Evolutionary conservation across 179 eudicot genomes (phyloP).

Genomic region (Monotropa hypopitys): DNA sequence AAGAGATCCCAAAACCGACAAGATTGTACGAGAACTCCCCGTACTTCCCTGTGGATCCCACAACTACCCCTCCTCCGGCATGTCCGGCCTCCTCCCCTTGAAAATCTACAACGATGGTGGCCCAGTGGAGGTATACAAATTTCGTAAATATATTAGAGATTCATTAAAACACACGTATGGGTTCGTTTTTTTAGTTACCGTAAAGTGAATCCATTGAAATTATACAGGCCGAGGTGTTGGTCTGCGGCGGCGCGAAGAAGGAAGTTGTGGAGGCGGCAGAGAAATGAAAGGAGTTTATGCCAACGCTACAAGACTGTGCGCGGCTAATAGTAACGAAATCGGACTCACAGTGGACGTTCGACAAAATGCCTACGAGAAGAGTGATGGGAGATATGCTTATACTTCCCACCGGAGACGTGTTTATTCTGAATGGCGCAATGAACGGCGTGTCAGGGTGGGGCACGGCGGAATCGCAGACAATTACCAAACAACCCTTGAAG

Average conservation of each 20-base stretch:
- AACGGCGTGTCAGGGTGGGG: conserved; percentile 65
- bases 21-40: conserved; percentile 36
- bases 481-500: no score
- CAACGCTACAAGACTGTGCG: conserved; percentile 52
- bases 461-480: conserved; percentile 20
- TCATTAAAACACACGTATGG: no score
- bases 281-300: conserved; percentile 13
- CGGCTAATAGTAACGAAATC: conserved; percentile 27
- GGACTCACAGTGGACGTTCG: conserved; percentile 43
- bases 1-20: conserved; percentile 32
- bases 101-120: neutral
- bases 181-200: no score
- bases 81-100: conserved; percentile 55
- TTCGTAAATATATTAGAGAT: no score
- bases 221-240: conserved; percentile 29
- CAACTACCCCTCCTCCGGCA: conserved; percentile 75
- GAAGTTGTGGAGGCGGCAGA: conserved; percentile 22
- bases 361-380: conserved; percentile 54
- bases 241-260: conserved; percentile 54
- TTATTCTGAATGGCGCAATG: conserved; percentile 58
- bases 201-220: no score
- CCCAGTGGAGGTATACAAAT: neutral
- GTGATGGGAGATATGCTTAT: conserved; percentile 75
- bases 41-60: conserved; percentile 53
- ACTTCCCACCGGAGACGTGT: conserved; percentile 51